Base-by-base conservation (phyloP, 129 eudicot genomes). In the Flaveria linearis region DNA sequence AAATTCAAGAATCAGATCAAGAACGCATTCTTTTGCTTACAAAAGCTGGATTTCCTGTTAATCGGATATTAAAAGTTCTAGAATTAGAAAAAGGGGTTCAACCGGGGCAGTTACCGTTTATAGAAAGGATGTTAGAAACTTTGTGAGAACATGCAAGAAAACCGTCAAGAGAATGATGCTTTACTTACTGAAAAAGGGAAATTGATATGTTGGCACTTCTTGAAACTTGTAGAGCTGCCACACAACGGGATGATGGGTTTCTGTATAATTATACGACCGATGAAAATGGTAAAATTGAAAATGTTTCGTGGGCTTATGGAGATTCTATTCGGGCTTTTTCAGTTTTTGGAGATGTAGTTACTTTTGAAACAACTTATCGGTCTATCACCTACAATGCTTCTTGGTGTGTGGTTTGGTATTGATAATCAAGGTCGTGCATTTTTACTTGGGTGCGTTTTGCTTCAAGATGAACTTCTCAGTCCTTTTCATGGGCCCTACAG, bases 401-500 rank as follows among this genome's bases (percentile, higher is more conserved):
- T 91, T 71, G 97, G 97, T 60, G 88, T 84, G 62, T 91, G 97
- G 97, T 84, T 91, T 77, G 93, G 97, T 18, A 91, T 91, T 64
- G 88, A 85, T 80, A 88, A 88, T 81, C 82, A 84, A 45, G 97
- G 97, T 45, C 86, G 74, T 57, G 76, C 86, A n/a, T 73, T 91
- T 81, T 75, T 88, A 57, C 84, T 91, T 4, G 97, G 93, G 55
- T 91, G 93, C 53, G 89, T 76, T 82, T 82, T 91, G 73, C 81
- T 91, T 76, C 97, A 91, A 84, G 97, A 91, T 58, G 97, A 86
- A 86, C 88, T 43, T 67, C 84, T 45, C 88, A 57, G 45, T 86
- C 93, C 43, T 88, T 86, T 85, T 71, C 90, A 49, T 88, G 93
- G 97, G 87, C 93, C 63, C 58, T 88, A 68, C 93, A 91, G 96